Evolutionary conservation across 441 rosid species (phyloP).

Genomic region (Erodium moschatum): DNA sequence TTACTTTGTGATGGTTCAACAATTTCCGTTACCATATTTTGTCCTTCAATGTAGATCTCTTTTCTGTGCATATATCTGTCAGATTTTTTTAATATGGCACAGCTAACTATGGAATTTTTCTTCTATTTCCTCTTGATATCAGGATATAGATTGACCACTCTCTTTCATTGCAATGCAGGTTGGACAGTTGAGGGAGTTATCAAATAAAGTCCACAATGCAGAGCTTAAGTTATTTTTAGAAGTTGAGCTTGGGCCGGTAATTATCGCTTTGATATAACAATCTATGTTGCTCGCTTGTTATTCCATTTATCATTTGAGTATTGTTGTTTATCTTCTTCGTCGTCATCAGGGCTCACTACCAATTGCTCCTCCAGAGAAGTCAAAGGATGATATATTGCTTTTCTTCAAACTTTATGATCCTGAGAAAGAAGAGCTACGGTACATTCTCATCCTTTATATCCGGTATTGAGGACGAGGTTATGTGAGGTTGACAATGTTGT

Average conservation of each 20-base stretch:
- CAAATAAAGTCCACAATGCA: constrained; percentile 42
- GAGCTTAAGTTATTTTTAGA: constrained; percentile 66
- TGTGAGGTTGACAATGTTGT: constrained; percentile 15
- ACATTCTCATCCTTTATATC: constrained; percentile 8
- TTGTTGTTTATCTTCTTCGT: constrained; percentile 13
- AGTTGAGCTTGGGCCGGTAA: constrained; percentile 50
- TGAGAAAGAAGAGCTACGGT: constrained; percentile 39
- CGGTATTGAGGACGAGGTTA: neutral
- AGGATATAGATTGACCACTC: neutral
- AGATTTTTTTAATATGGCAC: neutral
- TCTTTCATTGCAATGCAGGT: constrained; percentile 28
- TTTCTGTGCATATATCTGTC: neutral
- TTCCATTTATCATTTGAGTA: neutral
- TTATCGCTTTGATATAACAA: constrained; percentile 12
- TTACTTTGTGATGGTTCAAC: neutral
- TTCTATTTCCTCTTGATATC: neutral
- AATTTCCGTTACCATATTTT: neutral
- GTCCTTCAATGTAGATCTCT: neutral
- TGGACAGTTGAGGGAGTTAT: constrained; percentile 38
- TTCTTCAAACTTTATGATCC: constrained; percentile 50
- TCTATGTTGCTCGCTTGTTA: neutral
- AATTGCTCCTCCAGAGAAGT: constrained; percentile 34
- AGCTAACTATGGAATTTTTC: neutral
- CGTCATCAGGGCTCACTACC: constrained; percentile 34
- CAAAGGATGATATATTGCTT: constrained; percentile 41